Conservation (phyloP, 192 early-diverging fungal genomes). For the Coemansia sp. region DNA sequence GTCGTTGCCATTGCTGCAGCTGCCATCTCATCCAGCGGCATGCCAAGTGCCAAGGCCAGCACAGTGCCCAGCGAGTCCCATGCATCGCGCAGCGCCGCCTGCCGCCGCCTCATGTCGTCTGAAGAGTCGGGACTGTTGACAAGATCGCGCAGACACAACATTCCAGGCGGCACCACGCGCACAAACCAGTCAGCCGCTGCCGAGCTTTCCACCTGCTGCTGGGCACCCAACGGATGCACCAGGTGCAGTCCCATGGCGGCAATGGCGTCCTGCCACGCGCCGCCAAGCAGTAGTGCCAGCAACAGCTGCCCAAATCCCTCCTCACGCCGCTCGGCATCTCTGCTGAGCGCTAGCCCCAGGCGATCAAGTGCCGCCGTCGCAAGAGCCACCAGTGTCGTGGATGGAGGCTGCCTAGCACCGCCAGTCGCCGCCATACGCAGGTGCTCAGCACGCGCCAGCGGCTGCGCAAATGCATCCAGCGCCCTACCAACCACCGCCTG, state of each 20-base stretch:
- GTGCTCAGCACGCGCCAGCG: neutral
- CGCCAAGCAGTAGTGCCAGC: conserved; percentile 9
- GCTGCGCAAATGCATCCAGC: conserved; percentile 6
- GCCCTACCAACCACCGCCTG: neutral
- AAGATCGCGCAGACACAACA: conserved; percentile 14
- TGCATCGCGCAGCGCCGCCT: conserved; percentile 7
- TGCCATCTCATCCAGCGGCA: conserved; percentile 1
- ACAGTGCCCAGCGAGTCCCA: conserved; percentile 29
- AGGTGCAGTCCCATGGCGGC: conserved; percentile 43
- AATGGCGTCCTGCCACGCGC: conserved; percentile 27
- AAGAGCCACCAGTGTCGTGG: conserved; percentile 22
- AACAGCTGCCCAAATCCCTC: neutral
- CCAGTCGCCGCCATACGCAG: neutral
- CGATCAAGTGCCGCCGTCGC: conserved; percentile 15
- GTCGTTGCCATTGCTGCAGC: neutral
- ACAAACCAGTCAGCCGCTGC: conserved; percentile 22
- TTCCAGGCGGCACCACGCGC: conserved; percentile 14
- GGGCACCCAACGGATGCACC: conserved; percentile 2
- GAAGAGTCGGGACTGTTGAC: neutral
- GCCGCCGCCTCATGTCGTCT: neutral
- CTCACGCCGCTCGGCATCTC: neutral
- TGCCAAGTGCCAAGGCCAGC: conserved; percentile 13
- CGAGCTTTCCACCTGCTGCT: neutral
- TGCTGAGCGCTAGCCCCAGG: conserved; percentile 10
- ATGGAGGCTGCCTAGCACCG: neutral